Conservation (phyloP, 225 moss, liverwort and hornwort species). For the Thuidium tamariscinum region DNA sequence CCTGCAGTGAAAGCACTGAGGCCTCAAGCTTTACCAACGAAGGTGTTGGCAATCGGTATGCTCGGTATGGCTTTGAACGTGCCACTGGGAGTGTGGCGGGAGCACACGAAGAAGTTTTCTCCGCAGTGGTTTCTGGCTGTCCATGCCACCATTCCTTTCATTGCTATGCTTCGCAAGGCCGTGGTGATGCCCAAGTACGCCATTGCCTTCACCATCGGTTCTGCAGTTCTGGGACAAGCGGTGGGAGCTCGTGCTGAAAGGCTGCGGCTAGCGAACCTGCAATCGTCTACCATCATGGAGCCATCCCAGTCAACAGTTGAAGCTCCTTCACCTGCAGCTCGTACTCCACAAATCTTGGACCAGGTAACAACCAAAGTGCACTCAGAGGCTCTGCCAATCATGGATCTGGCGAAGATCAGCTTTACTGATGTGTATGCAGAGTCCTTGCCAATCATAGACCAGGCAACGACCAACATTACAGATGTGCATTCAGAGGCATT, state of each 20-base stretch:
- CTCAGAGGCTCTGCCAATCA: background rate
- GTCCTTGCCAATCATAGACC: background rate
- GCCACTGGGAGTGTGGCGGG: constrained; percentile 84
- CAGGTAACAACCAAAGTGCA: background rate
- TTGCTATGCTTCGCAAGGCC: constrained; percentile 94
- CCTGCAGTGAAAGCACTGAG: constrained; percentile 68
- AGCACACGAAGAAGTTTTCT: constrained; percentile 91
- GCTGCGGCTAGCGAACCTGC: constrained; percentile 34
- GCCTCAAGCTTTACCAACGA: constrained; percentile 84
- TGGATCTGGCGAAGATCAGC: background rate
- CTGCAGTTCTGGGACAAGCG: constrained; percentile 87
- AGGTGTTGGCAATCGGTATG: constrained; percentile 83
- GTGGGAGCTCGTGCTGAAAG: constrained; percentile 90
- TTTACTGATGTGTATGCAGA: background rate
- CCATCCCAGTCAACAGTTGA: background rate
- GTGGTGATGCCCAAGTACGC: constrained; percentile 98
- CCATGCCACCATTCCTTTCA: constrained; percentile 90
- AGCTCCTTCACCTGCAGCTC: background rate
- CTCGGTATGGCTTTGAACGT: constrained; percentile 91
- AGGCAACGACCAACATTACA: background rate
- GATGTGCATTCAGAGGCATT: background rate
- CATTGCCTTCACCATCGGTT: constrained; percentile 84
- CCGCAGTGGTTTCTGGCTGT: constrained; percentile 95
- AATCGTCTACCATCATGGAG: background rate
- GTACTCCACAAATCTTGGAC: background rate